phyloP scores from a whole-genome alignment of 257 asterid species.

The Fraxinus quadrangulata region DNA sequence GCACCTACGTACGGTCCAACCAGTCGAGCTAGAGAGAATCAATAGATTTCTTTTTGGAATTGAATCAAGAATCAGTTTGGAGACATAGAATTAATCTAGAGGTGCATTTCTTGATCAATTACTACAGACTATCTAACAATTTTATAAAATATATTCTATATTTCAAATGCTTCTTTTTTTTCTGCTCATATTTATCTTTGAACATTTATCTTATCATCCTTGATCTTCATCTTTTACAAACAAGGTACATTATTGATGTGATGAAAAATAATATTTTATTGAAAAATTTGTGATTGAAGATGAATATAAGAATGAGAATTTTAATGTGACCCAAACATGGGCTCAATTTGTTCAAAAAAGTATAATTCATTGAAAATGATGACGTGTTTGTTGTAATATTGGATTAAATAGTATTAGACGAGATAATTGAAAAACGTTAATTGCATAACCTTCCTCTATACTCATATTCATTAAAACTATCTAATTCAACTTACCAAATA shows the following conservation, averaged over 20 bases:
- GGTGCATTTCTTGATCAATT: background rate
- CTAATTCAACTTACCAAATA: too few species aligned
- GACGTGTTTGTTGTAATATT: too few species aligned
- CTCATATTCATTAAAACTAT: too few species aligned
- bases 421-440: too few species aligned
- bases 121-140: background rate
- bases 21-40: background rate
- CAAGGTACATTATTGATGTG: too few species aligned
- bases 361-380: too few species aligned
- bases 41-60: background rate
- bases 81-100: background rate
- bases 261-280: too few species aligned
- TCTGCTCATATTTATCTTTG: background rate
- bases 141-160: background rate
- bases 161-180: background rate
- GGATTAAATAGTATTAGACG: background rate
- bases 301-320: too few species aligned
- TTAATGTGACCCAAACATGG: too few species aligned
- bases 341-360: too few species aligned
- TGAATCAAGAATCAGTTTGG: background rate
- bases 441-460: too few species aligned
- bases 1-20: background rate
- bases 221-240: background rate
- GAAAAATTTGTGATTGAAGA: too few species aligned
- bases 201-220: background rate